These are phyloP conservation scores for Erythrophleum ivorense DNA, from an alignment of 331 rosid species.

Conservation along the genomic window DNA sequence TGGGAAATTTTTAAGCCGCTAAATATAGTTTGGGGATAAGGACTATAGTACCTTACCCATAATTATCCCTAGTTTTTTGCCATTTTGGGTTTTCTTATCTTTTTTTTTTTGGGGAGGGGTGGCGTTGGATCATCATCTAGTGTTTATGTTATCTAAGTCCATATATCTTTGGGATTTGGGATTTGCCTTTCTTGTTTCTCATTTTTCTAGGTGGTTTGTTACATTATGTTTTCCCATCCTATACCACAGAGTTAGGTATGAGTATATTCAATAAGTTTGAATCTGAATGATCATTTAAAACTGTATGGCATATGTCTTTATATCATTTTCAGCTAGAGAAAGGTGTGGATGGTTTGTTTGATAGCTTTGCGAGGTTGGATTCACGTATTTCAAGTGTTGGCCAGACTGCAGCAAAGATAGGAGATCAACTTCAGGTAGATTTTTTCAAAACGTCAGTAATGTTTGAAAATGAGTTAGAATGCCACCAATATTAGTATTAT, in stretches of 20 bases:
- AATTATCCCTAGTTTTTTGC: background rate
- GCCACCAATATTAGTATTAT: conserved; percentile 25
- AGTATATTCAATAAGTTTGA: conserved; percentile 9
- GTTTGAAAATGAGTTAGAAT: conserved; percentile 29
- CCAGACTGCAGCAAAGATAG: conserved; percentile 99
- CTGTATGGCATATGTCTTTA: conserved; percentile 11
- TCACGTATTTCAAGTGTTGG: conserved; percentile 99
- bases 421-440: conserved; percentile 97
- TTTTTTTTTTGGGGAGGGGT: background rate
- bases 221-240: background rate
- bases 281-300: conserved; percentile 24
- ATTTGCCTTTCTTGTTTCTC: background rate
- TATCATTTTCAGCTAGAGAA: conserved; percentile 81
- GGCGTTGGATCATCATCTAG: background rate
- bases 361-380: conserved; percentile 97
- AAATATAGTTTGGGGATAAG: background rate
- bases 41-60: background rate
- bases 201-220: background rate
- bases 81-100: background rate
- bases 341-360: conserved; percentile 98
- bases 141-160: background rate
- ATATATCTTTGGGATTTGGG: background rate
- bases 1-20: background rate
- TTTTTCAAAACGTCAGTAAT: conserved; percentile 41
- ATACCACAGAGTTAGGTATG: background rate